Conservation (phyloP, 225 moss, liverwort and hornwort species). For the Pleurozium schreberi region DNA sequence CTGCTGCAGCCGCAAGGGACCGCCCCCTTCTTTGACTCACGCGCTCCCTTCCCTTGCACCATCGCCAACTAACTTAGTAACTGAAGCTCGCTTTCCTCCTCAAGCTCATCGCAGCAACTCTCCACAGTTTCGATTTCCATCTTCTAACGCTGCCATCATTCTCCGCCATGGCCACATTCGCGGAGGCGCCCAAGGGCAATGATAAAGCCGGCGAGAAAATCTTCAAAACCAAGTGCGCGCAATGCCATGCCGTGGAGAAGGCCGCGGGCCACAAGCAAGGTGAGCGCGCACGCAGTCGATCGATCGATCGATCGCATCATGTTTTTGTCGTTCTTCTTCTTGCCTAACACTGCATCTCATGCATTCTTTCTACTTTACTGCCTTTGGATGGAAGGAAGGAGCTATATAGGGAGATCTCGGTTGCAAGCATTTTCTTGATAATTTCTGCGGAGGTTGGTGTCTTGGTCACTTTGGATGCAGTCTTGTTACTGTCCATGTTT, state of each 20-base stretch:
- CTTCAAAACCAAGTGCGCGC: constrained; percentile 76
- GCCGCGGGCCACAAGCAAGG: constrained; percentile 51
- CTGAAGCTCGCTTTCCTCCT: not conserved
- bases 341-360: not conserved
- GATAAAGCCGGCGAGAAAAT: constrained; percentile 59
- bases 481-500: not conserved
- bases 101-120: not conserved
- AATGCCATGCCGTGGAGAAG: constrained; percentile 52
- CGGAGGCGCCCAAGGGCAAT: constrained; percentile 31
- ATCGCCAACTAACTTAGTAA: not conserved
- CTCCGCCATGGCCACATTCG: not conserved
- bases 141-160: not conserved
- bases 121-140: not conserved
- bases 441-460: not conserved
- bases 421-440: not conserved
- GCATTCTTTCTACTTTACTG: not conserved
- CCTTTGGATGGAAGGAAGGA: not conserved
- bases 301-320: not conserved
- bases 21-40: not conserved
- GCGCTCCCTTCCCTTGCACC: not conserved
- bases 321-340: not conserved
- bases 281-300: not conserved
- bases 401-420: not conserved
- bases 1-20: not conserved
- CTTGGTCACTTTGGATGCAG: not conserved